A percentile compares a stretch with the other conserved stretches of the same genome.
Conservation (phyloP, 148 eudicot species). For the Amaranthus hypochondriacus region DNA sequence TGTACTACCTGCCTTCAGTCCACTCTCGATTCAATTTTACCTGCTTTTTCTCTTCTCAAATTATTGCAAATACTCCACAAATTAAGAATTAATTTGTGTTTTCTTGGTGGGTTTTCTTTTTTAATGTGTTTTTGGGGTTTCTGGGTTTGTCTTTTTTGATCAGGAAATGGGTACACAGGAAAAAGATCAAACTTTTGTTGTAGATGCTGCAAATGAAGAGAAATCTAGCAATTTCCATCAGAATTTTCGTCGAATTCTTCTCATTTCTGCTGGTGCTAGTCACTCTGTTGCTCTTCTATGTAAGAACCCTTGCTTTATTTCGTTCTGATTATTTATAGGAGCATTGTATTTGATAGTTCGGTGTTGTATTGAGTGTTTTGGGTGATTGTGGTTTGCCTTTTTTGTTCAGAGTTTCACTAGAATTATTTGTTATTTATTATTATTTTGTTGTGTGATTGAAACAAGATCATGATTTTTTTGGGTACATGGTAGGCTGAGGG, state of each 20-base stretch:
- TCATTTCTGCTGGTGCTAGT: conserved; percentile 94
- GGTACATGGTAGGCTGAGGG: too few species aligned
- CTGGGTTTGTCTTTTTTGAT: not conserved
- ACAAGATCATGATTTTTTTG: too few species aligned
- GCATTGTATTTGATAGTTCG: not conserved
- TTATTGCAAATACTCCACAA: conserved; percentile 10
- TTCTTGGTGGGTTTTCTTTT: not conserved
- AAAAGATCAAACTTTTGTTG: conserved; percentile 9
- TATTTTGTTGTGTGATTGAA: not conserved
- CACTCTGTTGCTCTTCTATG: conserved; percentile 90
- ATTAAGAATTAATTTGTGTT: not conserved
- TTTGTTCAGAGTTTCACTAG: not conserved
- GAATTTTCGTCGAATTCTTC: conserved; percentile 36
- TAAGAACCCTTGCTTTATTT: conserved; percentile 24
- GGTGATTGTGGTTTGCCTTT: not conserved
- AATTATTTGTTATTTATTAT: not conserved
- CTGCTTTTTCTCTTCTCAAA: not conserved
- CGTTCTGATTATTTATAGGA: not conserved
- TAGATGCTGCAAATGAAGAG: conserved; percentile 12
- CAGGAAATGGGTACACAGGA: conserved; percentile 20
- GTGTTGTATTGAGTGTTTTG: not conserved
- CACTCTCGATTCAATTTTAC: not conserved
- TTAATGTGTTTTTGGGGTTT: not conserved
- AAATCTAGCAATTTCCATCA: not conserved
- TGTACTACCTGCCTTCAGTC: conserved; percentile 1